Evolutionary conservation across 225 moss, liverwort and hornwort species (phyloP), one percentile per base, ranked within the genome.

Genomic region (Polytrichum formosum): DNA sequence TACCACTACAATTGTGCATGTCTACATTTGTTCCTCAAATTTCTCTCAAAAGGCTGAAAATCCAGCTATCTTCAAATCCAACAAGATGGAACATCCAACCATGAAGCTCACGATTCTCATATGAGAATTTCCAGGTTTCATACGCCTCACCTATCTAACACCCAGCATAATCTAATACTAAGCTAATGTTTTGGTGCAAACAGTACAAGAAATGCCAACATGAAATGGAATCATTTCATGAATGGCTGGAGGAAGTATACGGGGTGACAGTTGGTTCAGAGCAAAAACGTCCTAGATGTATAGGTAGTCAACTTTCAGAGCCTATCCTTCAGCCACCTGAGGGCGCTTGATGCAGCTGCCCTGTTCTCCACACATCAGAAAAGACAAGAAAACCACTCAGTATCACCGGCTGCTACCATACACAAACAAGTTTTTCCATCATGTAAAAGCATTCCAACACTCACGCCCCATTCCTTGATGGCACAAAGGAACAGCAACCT

Each of bases 321-420:
- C 64, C 87, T 78, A 66, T 81, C 81, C 74, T 87, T 87, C 72
- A 87, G 73, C 87, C 87, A 87, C 74, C 63, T 72, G 1, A 87
- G 78, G 6, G 87, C 87, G 72, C 78, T 72, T 74, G 83, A 87
- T 46, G 87, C 83, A 64, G 76, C 87, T 37, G 83, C 81, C 78
- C 87, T 87, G 78, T 63, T 71, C 23, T 78, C 31, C 73, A 25
- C 67, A 74, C 26, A 53, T 25, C 65, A 63, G 67, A 54, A 61
- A 29, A 65, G 29, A 16, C 46, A 16, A 46, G 13, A 13, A 46
- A 46, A 46, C 3, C 3, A 46, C 46, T 46, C 46, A 31, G 7
- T 31, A 1, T 31, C 31, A 31, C 31, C 7, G 7, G 31, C 31
- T 1, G 1, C 7, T 31, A 31, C 6, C 7, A 1, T 0, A 28